Conservation (phyloP, 805 yeast genomes). For the Saccharomycopsis fodiens region DNA sequence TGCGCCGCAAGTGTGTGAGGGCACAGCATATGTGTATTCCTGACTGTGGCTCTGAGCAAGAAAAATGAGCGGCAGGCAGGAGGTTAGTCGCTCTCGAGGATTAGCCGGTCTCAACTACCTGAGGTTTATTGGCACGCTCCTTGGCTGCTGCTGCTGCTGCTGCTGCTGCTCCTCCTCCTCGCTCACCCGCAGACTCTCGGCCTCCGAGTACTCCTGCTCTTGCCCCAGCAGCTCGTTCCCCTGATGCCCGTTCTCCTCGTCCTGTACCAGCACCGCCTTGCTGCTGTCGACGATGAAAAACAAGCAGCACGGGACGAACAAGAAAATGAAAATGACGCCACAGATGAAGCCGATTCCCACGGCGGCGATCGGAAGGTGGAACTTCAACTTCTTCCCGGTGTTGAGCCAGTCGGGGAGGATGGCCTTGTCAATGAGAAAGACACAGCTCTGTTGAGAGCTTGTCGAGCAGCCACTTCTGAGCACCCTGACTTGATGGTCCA, state of each 20-base stretch:
- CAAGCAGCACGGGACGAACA: constrained; percentile 31
- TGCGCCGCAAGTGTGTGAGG: no score
- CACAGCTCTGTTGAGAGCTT: constrained; percentile 35
- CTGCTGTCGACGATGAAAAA: constrained; percentile 27
- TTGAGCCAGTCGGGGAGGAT: constrained; percentile 59
- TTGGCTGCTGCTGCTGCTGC: no score
- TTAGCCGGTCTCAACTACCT: no score
- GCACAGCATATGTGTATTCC: no score
- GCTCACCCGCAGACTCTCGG: no score
- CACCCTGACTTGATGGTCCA: constrained; percentile 50
- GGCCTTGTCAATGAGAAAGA: constrained; percentile 61
- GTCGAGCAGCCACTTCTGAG: constrained; percentile 56
- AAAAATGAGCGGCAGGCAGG: no score
- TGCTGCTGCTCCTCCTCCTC: no score
- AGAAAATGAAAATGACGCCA: constrained; percentile 41
- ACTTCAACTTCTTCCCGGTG: constrained; percentile 39
- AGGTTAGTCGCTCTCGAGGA: no score
- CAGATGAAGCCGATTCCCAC: constrained; percentile 58
- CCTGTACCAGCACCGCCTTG: not conserved
- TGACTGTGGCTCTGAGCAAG: no score
- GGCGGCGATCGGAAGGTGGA: constrained; percentile 62
- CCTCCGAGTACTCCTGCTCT: no score
- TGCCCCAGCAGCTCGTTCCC: no score
- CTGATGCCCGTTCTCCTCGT: not conserved
- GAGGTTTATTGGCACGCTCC: no score